Evolutionary conservation across 192 early-diverging fungal genomes (phyloP).

Genomic region (Haplosporangium gracile): DNA sequence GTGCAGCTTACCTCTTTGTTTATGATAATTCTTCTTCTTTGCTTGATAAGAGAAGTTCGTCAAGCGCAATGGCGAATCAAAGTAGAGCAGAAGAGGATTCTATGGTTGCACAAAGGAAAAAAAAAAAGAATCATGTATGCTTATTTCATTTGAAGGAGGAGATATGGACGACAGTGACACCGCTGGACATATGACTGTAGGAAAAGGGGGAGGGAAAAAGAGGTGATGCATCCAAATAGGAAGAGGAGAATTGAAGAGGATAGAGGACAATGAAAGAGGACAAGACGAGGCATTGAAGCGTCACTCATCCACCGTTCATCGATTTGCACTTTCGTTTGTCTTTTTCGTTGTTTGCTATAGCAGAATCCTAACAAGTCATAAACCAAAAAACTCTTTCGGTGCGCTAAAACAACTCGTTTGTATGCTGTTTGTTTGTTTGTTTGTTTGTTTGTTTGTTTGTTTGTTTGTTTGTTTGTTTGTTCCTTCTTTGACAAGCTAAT

Average conservation of each 20-base stretch:
- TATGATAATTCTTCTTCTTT: not conserved
- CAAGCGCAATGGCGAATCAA: not conserved
- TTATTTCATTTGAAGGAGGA: not conserved
- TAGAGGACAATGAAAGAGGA: not conserved
- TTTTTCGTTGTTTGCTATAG: too few relatives aligned
- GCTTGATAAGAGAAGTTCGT: not conserved
- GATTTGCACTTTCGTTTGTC: too few relatives aligned
- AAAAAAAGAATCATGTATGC: not conserved
- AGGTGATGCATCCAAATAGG: not conserved
- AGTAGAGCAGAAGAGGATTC: not conserved
- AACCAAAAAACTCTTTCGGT: too few relatives aligned
- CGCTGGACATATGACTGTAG: not conserved
- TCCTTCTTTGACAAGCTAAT: too few relatives aligned
- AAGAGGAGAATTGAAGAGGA: not conserved
- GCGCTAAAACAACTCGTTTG: too few relatives aligned
- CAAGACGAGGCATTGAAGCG: not conserved
- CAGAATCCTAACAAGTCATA: too few relatives aligned
- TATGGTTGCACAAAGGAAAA: slow-evolving; percentile 2
- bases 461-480: too few relatives aligned
- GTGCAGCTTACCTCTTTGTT: not conserved
- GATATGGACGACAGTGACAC: not conserved
- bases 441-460: too few relatives aligned
- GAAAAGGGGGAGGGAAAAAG: not conserved
- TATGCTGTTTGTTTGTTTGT: too few relatives aligned
- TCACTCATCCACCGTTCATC: not conserved